Evolutionary conservation across 2,329 filamentous ascomycete genomes (phyloP), one percentile per base, ranked within the genome.

Genomic region (Fusarium sp.): DNA sequence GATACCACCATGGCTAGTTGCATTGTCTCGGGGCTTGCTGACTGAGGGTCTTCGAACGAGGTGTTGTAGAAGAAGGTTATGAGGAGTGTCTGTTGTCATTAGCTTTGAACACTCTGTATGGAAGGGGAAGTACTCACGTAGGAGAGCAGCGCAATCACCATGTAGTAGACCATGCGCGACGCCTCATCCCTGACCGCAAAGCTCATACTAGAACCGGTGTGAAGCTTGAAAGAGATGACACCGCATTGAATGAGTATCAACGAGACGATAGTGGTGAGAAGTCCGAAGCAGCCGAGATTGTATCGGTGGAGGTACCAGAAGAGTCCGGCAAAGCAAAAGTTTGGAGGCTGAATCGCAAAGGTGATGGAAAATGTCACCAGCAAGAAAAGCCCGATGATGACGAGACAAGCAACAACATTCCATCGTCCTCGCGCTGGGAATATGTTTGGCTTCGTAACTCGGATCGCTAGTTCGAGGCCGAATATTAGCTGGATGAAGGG

Each of bases 101-200:
- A 85, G 80, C 22, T 42, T n/a, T n/a, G n/a, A 46, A 64, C 33
- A 16, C 27, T 24, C n/a, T 24, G 20, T n/a, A 24, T 1, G 22
- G 14, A 42, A 36, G 17, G 11, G 6, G 29, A 17, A 29, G 27
- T 24, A 83, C 88, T 81, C 76, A 92, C 91, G 78, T 87, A 89
- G 63, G 86, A 90, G 57, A 88, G 80, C 63, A 90, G 82, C 17
- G 86, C 89, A 61, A 92, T 79, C 2, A 86, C 80, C 71, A 92
- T 83, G 78, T 92, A 93, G 79, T 92, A 93, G 12, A 92, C 89
- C 90, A 93, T 93, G 68, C 90, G 86, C 8, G 91, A 93, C 5
- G 92, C 91, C 36, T 89, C 85, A 66, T 90, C 86, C 55, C 92
- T 85, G 79, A 93, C 90, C 17, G 87, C 84, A 22, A 86, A 83